These are phyloP conservation scores for Hypoxylon crocopeplum DNA, from an alignment of 495 filamentous ascomycete species.

Conservation along the genomic window DNA sequence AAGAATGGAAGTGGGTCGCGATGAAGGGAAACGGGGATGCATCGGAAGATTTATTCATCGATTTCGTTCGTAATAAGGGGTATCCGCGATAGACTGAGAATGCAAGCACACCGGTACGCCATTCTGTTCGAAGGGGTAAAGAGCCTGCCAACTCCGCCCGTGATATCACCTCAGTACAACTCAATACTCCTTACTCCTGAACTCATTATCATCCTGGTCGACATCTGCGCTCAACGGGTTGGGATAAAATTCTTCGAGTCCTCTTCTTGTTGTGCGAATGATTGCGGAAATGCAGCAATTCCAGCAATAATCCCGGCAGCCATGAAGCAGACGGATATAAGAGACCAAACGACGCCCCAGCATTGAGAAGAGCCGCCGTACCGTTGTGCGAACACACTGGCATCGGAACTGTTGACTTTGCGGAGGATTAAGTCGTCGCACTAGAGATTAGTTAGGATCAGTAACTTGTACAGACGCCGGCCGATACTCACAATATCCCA, in stretches of 20 bases:
- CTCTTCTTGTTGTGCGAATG: slow-evolving; percentile 68
- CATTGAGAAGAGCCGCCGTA: slow-evolving; percentile 83
- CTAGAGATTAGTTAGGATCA: slow-evolving; percentile 33
- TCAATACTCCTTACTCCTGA: too few relatives aligned
- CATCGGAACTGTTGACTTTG: slow-evolving; percentile 81
- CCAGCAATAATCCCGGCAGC: slow-evolving; percentile 72
- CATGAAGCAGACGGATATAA: slow-evolving; percentile 75
- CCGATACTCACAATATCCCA: slow-evolving; percentile 76
- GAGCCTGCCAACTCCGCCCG: too few relatives aligned
- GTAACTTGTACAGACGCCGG: slow-evolving; percentile 1
- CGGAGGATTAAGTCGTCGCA: slow-evolving; percentile 84
- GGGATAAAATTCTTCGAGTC: slow-evolving; percentile 72
- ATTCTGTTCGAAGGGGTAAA: too few relatives aligned
- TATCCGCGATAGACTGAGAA: too few relatives aligned
- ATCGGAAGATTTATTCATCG: too few relatives aligned
- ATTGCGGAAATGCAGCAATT: slow-evolving; percentile 76
- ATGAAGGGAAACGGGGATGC: too few relatives aligned
- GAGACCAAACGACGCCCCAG: slow-evolving; percentile 81
- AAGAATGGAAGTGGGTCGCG: too few relatives aligned
- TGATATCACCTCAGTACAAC: too few relatives aligned
- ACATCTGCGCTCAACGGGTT: slow-evolving; percentile 40
- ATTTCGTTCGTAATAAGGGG: too few relatives aligned
- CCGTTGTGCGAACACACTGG: slow-evolving; percentile 77
- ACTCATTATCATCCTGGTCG: too few relatives aligned
- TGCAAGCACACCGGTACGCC: too few relatives aligned